Conservation (phyloP, 2,329 filamentous ascomycete genomes). For the Ophiosphaerella herpotricha region DNA sequence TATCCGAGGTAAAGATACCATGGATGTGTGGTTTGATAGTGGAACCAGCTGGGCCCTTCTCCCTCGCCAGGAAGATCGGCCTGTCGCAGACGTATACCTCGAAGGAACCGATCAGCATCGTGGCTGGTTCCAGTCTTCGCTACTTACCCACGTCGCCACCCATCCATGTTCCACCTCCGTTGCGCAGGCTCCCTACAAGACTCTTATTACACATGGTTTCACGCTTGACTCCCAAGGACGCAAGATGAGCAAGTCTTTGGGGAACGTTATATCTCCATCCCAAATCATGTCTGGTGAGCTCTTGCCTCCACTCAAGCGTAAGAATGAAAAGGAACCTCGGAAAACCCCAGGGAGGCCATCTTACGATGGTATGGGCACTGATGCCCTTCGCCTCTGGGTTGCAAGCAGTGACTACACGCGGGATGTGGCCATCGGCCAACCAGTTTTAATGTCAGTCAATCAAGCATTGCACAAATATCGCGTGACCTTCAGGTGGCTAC, state of each 20-base stretch:
- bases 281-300: constrained; percentile 86
- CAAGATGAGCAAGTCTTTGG: constrained; percentile 98
- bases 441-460: constrained; percentile 77
- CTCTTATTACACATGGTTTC: constrained; percentile 94
- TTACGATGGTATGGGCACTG: constrained; percentile 78
- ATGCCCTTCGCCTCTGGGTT: constrained; percentile 87
- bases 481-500: constrained; percentile 85
- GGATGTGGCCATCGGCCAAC: constrained; percentile 81
- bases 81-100: constrained; percentile 81
- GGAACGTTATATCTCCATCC: constrained; percentile 80
- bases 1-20: constrained; percentile 84
- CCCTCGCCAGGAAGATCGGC: constrained; percentile 32
- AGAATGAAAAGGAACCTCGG: constrained; percentile 48
- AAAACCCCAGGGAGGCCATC: constrained; percentile 9
- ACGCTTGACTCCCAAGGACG: constrained; percentile 86
- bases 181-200: constrained; percentile 74
- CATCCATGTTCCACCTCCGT: constrained; percentile 42
- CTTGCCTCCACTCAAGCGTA: constrained; percentile 69
- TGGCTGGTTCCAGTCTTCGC: constrained; percentile 97
- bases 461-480: constrained; percentile 82
- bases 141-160: constrained; percentile 81
- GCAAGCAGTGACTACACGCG: constrained; percentile 89
- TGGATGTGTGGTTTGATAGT: constrained; percentile 99
- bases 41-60: constrained; percentile 82
- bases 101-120: constrained; percentile 96